Conservation (phyloP, 192 early-diverging fungal species). For the Podochytrium sp. region DNA sequence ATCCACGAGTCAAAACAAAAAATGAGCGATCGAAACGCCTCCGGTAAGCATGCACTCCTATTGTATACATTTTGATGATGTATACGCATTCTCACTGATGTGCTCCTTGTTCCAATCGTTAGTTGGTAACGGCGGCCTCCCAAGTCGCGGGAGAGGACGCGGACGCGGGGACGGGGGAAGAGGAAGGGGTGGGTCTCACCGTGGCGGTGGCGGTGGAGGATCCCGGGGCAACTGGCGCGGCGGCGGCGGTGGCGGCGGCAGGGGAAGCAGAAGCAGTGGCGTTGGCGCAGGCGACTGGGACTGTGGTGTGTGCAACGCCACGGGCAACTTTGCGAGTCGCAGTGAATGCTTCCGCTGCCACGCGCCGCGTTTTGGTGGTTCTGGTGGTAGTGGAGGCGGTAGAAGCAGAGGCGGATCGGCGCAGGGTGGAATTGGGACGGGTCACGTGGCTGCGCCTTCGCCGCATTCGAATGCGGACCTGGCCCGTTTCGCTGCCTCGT, state of each 20-base stretch:
- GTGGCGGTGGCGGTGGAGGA: constrained; percentile 16
- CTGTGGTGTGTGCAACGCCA: background rate
- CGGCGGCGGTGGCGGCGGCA: constrained; percentile 23
- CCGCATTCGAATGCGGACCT: background rate
- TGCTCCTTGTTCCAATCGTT: too few species aligned
- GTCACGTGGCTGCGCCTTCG: background rate
- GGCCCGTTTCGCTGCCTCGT: background rate
- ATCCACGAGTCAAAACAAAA: background rate
- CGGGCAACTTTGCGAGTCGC: background rate
- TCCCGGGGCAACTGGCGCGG: constrained; percentile 15
- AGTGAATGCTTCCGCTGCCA: background rate
- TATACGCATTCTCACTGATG: too few species aligned
- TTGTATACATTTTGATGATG: too few species aligned
- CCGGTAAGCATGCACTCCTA: too few species aligned
- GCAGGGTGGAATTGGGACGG: background rate
- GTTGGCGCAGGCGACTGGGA: background rate
- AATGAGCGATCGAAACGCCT: background rate
- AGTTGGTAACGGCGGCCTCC: too few species aligned
- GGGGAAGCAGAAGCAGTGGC: background rate
- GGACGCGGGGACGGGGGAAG: constrained; percentile 26
- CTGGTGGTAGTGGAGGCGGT: background rate
- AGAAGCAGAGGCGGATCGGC: background rate
- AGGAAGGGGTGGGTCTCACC: constrained; percentile 9
- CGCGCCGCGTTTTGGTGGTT: background rate
- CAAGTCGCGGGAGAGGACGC: background rate